Base-by-base conservation (phyloP, 2,329 filamentous ascomycete genomes). In the Aspergillus pseudonomiae region DNA sequence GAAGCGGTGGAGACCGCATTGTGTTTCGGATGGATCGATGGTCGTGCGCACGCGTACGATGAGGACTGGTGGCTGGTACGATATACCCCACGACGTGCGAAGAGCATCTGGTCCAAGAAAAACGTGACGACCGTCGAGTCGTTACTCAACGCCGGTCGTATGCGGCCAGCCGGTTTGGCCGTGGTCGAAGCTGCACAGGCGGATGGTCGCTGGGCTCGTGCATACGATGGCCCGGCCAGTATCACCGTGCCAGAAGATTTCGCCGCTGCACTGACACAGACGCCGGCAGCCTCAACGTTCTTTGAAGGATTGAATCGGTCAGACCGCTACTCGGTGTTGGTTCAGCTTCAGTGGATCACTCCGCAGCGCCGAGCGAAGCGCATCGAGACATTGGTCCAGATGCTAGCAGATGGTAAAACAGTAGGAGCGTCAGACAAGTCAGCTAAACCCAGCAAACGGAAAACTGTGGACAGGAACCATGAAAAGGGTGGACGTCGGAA, bases 1-100 rank as follows among this genome's bases (percentile, higher is more conserved):
- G 73, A 87, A 70, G 86, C 86, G 1, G 79, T 89, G 21, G 83
- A 88, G 69, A 74, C 79, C 39, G 86, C 86, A 1, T 78, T 89
- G 7, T 88, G 86, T 71, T 85, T 84, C 69, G 87, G 87, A 48
- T 89, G 87, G 86, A 89, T 89, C 62, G 86, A 89, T 70, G 85
- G 86, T 0, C 85, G 86, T 68, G 80, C 80, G 2, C 79, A 80
- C 54, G 62, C 75, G 3, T 72, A 79, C 54, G 82, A 87, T 65
- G 79, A 78, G 0, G 68, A 74, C 3, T 82, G 80, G 67, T 88
- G 85, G 71, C 71, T 84, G 1, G 84, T 86, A 67, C 81, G 85
- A 10, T 89, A 87, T 77, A 87, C 86, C 1, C 86, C 86, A 1
- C 85, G 87, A 5, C 81, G 83, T 3, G 72, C 79, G 34, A 81